Base-by-base conservation (phyloP, 2,329 filamentous ascomycete genomes). In the Thielaviopsis musarum region DNA sequence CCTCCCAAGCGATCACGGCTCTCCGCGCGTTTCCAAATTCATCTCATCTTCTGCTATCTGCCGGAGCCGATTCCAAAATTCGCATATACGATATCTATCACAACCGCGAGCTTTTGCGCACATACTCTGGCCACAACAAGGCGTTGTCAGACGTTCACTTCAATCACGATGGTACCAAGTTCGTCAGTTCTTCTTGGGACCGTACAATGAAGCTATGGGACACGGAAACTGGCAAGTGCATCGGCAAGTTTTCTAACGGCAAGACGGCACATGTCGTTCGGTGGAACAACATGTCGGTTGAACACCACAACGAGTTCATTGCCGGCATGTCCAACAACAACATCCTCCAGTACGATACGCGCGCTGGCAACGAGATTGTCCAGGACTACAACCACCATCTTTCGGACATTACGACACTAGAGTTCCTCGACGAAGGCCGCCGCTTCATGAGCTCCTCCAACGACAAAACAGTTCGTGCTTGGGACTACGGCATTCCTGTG, bases 321-420 rank as follows among this genome's bases (percentile, higher is more conserved):
- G 91, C 90, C 1, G 93, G 93, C 67, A 94, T 97, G 88, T 93
- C 88, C 45, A 91, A 98, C 72, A 98, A 98, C 77, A 96, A 96
- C 76, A 98, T 98, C 65, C 80, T 98, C 51, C 93, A 98, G 69
- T 98, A 94, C 71, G 93, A 98, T 71, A 91, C 84, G 1, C 82
- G 94, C 28, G 83, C 84, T 6, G 73, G 77, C 62, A 82, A 82
- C 65, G 83, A 94, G 66, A 79, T 93, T 61, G 87, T 95, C 13
- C 94, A 98, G 69, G 93, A 97, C 74, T 98, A 98, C 73, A 91
- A 98, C 69, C 93, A 98, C 71, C 93, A 98, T 70, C 75, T 98
- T 63, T 93, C 90, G n/a, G 89, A 93, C 24, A 85, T 98, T 75
- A 98, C 98, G 74, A 97, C 93, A 10, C 88, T 98, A 65, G 93